These are phyloP conservation scores for Prunella vulgaris DNA, from an alignment of 257 asterid genomes.

Conservation along the genomic window DNA sequence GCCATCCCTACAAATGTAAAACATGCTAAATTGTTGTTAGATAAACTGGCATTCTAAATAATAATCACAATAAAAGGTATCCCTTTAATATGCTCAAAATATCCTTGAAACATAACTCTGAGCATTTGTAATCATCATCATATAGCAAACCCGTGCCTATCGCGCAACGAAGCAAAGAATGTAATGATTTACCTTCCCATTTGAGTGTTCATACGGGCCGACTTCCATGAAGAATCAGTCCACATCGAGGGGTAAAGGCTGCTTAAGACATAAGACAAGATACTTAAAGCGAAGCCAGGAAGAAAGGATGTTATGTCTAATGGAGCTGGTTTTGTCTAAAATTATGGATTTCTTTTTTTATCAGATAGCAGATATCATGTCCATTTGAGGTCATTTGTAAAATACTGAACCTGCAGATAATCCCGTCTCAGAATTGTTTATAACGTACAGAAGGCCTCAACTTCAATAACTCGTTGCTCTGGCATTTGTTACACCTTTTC, in stretches of 20 bases:
- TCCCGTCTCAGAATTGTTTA: neutral
- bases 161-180: neutral
- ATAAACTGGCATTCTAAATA: too few species aligned
- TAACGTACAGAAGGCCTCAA: neutral
- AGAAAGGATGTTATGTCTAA: neutral
- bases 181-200: neutral
- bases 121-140: neutral
- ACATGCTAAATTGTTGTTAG: neutral
- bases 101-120: neutral
- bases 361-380: too few species aligned
- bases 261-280: neutral
- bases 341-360: too few species aligned
- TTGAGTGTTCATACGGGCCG: neutral
- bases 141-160: neutral
- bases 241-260: too few species aligned
- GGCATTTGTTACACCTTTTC: constrained; percentile 18
- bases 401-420: neutral
- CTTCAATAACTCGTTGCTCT: neutral
- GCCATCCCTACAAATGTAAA: neutral
- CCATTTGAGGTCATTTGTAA: too few species aligned
- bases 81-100: neutral
- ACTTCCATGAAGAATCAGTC: too few species aligned
- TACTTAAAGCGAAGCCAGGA: too few species aligned
- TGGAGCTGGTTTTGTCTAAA: neutral
- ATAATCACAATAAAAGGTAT: too few species aligned